Conservation (phyloP, 805 yeast genomes). For the Suhomyces faveliae region DNA sequence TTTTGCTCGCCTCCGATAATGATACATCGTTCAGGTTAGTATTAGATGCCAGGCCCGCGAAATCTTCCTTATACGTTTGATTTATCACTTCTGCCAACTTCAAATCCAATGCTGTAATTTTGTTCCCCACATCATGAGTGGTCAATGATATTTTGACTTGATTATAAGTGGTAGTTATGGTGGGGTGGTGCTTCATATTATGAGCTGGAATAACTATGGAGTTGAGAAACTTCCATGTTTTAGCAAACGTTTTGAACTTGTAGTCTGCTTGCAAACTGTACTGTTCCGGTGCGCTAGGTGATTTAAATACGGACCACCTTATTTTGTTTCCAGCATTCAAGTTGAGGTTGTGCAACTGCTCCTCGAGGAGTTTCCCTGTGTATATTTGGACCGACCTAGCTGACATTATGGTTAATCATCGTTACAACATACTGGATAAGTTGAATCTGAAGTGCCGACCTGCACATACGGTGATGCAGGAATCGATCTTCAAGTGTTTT, state of each 20-base stretch:
- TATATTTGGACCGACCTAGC: background rate
- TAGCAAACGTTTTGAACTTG: conserved; percentile 51
- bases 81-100: conserved; percentile 49
- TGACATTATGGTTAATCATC: background rate
- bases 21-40: conserved; percentile 5
- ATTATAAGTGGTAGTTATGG: conserved; percentile 61
- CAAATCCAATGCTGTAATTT: conserved; percentile 55
- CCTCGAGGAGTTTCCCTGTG: conserved; percentile 8
- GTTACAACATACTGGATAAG: background rate
- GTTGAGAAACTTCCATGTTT: conserved; percentile 67
- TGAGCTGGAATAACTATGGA: conserved; percentile 58
- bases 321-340: background rate
- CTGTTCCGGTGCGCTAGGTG: background rate
- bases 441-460: background rate
- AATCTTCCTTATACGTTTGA: conserved; percentile 4
- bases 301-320: conserved; percentile 1
- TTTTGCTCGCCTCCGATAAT: conserved; percentile 12
- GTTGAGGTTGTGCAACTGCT: conserved; percentile 11
- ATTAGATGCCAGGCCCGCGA: background rate
- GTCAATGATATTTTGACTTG: conserved; percentile 52
- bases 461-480: background rate
- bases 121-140: conserved; percentile 61
- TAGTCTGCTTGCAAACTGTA: conserved; percentile 32
- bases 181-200: conserved; percentile 67
- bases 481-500: background rate